A percentile compares a stretch with the other conserved stretches of the same genome.
phyloP scores from a whole-genome alignment of 371 early-diverging fungal genomes.

The Mortierella sp. region DNA sequence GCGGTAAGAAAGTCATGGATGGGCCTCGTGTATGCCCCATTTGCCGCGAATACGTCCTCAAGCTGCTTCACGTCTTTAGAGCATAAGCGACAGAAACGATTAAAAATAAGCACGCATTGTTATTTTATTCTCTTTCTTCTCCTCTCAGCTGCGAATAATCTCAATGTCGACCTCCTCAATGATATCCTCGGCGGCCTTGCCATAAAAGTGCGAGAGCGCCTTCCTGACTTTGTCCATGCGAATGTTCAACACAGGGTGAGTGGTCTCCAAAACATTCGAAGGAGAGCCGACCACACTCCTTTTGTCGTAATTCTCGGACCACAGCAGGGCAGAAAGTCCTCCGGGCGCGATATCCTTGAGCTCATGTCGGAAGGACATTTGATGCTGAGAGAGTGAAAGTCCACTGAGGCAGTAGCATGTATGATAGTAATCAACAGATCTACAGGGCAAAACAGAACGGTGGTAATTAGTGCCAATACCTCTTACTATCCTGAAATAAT shows the following conservation, averaged over 20 bases:
- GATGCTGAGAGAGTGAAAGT: conserved; percentile 77
- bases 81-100: conserved; percentile 6
- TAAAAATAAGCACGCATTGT: not conserved
- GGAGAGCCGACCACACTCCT: conserved; percentile 65
- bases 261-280: conserved; percentile 67
- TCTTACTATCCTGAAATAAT: too few relatives aligned
- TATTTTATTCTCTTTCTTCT: not conserved
- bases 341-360: conserved; percentile 43
- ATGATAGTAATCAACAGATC: conserved; percentile 92
- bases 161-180: conserved; percentile 56
- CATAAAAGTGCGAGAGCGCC: conserved; percentile 47
- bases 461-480: not conserved
- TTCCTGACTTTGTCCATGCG: conserved; percentile 48
- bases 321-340: conserved; percentile 52
- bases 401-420: conserved; percentile 95
- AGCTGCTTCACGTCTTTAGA: conserved; percentile 42
- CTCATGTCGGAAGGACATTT: conserved; percentile 57
- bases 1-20: conserved; percentile 45
- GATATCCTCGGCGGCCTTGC: conserved; percentile 42
- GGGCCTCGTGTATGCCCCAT: conserved; percentile 39
- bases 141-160: conserved; percentile 24
- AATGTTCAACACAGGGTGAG: conserved; percentile 57
- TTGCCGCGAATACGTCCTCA: conserved; percentile 44
- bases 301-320: conserved; percentile 59
- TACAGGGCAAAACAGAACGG: conserved; percentile 29